phyloP scores from a whole-genome alignment of 2,329 filamentous ascomycete genomes.

The Ceratocystis alfenasii region DNA sequence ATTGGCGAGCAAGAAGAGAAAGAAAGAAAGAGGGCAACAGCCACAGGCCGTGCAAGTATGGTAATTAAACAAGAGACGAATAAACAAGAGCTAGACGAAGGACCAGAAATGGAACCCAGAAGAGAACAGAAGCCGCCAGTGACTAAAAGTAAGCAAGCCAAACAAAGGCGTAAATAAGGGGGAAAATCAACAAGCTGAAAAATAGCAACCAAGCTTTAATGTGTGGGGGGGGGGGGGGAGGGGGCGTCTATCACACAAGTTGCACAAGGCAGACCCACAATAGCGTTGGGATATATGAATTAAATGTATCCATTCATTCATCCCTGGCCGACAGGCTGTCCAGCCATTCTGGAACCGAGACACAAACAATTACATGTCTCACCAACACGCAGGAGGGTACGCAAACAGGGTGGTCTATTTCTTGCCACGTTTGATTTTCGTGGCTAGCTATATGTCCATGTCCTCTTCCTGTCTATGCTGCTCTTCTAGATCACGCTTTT shows the following conservation, averaged over 20 bases:
- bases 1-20: not conserved
- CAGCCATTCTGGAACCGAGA: not conserved
- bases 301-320: no score
- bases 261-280: not conserved
- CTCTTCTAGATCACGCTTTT: not conserved
- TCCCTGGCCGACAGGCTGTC: no score
- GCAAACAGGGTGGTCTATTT: not conserved
- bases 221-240: not conserved
- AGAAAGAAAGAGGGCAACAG: not conserved
- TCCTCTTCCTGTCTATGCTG: not conserved
- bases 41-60: not conserved
- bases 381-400: not conserved
- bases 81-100: not conserved
- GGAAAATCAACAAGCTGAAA: constrained; percentile 4
- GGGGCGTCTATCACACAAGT: not conserved
- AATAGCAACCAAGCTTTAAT: constrained; percentile 2
- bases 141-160: not conserved
- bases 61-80: not conserved
- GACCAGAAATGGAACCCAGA: not conserved
- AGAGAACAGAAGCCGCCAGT: not conserved
- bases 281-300: not conserved
- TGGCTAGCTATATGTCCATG: not conserved
- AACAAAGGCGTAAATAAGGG: constrained; percentile 11
- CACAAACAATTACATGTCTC: not conserved
- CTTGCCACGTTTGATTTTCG: not conserved